Evolutionary conservation across 495 filamentous ascomycete species (phyloP).

Genomic region (Penicillium ochrochloron): DNA sequence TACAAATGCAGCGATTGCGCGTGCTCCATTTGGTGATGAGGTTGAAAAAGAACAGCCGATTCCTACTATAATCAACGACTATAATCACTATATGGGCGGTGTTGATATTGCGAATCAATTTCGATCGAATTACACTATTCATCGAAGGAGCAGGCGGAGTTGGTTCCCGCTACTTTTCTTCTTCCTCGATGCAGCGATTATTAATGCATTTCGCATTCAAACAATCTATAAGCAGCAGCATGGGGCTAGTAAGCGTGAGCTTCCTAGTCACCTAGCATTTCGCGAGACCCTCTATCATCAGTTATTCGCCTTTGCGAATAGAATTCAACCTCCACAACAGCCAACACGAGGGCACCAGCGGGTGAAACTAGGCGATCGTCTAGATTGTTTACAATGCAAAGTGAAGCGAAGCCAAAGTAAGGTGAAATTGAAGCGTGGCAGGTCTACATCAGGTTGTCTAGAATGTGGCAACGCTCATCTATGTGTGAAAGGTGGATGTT

Average conservation of each 20-base stretch:
- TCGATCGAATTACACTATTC: neutral
- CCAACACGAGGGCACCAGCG: no score
- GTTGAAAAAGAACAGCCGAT: neutral
- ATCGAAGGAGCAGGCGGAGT: neutral
- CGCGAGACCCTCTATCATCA: no score
- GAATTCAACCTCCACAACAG: no score
- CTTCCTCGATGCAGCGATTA: neutral
- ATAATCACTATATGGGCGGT: constrained; percentile 4
- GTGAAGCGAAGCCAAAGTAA: no score
- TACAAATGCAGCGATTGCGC: neutral
- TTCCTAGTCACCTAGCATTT: neutral
- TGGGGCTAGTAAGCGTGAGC: neutral
- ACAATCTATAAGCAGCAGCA: neutral
- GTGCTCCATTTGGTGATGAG: constrained; percentile 1
- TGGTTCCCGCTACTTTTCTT: constrained; percentile 2
- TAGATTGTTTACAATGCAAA: no score
- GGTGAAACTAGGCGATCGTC: no score
- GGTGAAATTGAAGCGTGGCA: no score
- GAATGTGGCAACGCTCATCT: no score
- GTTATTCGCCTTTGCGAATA: no score
- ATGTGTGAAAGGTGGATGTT: no score
- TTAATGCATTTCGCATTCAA: neutral
- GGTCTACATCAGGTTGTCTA: no score
- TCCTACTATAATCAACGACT: neutral
- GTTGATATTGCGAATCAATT: neutral